A percentile compares a stretch with the other conserved stretches of the same genome.
These are phyloP conservation scores for Heteromeles arbutifolia DNA, from an alignment of 306 rosid genomes.

Conservation along the genomic window DNA sequence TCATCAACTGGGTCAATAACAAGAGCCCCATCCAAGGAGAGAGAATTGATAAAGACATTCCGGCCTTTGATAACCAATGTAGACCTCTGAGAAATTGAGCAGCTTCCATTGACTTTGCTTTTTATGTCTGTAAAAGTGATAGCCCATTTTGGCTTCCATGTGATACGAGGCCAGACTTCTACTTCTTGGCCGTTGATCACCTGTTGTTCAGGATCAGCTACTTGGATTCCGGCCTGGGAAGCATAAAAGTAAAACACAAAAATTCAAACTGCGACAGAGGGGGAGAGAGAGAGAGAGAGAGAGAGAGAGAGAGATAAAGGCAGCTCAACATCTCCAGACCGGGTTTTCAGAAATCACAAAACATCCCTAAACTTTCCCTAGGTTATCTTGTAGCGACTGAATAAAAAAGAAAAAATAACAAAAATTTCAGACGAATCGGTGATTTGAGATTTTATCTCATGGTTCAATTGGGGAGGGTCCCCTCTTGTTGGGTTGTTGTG, in stretches of 20 bases:
- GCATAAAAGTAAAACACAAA: slow-evolving; percentile 2
- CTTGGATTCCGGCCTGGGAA: slow-evolving; percentile 72
- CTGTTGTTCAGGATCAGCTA: slow-evolving; percentile 64
- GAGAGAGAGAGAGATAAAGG: not conserved
- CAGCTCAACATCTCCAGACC: not conserved
- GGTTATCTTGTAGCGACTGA: not conserved
- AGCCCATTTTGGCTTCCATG: slow-evolving; percentile 97
- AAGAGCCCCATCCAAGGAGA: slow-evolving; percentile 83
- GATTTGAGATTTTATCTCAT: not conserved
- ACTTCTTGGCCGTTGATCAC: slow-evolving; percentile 82
- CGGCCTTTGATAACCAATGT: slow-evolving; percentile 71
- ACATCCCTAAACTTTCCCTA: not conserved
- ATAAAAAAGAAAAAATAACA: too few relatives aligned
- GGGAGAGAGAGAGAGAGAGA: not conserved
- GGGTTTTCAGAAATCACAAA: not conserved
- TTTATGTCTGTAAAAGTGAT: slow-evolving; percentile 56
- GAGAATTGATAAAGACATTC: slow-evolving; percentile 47
- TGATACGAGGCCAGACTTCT: slow-evolving; percentile 79
- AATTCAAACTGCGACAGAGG: not conserved
- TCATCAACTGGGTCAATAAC: slow-evolving; percentile 52
- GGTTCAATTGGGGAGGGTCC: not conserved
- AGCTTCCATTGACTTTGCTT: slow-evolving; percentile 57
- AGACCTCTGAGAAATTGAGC: slow-evolving; percentile 75
- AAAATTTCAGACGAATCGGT: too few relatives aligned
- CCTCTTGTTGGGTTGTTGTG: not conserved